Conservation (phyloP, 441 rosid genomes). For the Mallotus japonicus region DNA sequence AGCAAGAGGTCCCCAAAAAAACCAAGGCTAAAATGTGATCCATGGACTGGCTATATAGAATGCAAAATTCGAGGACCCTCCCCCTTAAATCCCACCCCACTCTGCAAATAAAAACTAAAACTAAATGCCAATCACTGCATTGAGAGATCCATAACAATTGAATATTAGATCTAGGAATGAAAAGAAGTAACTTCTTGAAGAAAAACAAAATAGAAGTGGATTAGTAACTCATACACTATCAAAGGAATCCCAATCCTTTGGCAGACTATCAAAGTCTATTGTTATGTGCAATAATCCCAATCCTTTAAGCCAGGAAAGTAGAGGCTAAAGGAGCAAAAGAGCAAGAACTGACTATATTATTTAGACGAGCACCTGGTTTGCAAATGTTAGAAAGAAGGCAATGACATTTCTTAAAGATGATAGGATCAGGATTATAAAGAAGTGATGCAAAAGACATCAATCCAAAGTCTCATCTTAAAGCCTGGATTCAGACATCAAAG, state of each 20-base stretch:
- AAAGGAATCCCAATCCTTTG: not conserved
- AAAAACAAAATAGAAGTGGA: not conserved
- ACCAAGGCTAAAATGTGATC: not conserved
- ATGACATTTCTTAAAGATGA: not conserved
- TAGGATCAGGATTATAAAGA: no score
- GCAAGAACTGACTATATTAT: not conserved
- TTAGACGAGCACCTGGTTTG: not conserved
- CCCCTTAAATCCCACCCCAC: no score
- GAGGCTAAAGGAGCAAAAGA: not conserved
- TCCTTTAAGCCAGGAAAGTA: not conserved
- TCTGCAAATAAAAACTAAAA: not conserved
- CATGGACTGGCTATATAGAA: no score
- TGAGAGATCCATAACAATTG: not conserved
- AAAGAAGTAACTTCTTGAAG: not conserved
- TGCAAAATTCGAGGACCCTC: no score
- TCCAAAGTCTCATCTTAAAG: not conserved
- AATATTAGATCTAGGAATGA: no score
- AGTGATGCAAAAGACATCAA: no score
- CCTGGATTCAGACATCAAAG: constrained; percentile 1
- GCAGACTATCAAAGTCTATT: not conserved
- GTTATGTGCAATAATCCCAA: no score
- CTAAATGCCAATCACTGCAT: not conserved
- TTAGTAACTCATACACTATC: not conserved
- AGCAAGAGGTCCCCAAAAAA: no score
- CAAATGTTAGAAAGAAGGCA: constrained; percentile 3